These are phyloP conservation scores for Boletus speciosus DNA, from an alignment of 768 basidiomycete genomes.

Conservation along the genomic window DNA sequence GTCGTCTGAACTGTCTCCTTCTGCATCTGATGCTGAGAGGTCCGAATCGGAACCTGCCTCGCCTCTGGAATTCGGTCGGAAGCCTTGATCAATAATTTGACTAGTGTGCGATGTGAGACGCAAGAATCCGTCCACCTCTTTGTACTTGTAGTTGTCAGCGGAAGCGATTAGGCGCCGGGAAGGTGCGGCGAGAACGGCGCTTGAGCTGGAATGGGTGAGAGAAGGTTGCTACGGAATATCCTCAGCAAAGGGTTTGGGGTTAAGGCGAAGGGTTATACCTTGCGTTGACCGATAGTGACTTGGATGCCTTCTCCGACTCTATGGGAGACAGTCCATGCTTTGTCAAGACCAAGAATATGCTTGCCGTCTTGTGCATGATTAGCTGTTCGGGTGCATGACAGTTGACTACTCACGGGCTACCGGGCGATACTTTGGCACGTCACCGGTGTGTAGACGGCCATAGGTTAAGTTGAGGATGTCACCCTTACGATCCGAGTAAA, in stretches of 20 bases:
- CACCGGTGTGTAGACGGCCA: conserved; percentile 58
- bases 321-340: conserved; percentile 44
- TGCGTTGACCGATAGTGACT: conserved; percentile 43
- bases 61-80: conserved; percentile 47
- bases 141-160: conserved; percentile 42
- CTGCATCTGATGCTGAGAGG: conserved; percentile 30
- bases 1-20: conserved; percentile 36
- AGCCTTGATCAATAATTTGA: conserved; percentile 37
- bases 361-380: conserved; percentile 47
- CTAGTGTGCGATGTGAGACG: conserved; percentile 46
- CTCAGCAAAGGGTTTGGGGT: conserved; percentile 4
- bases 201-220: conserved; percentile 56
- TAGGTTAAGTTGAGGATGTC: conserved; percentile 65
- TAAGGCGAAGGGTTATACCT: conserved; percentile 31
- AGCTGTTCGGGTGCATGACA: conserved; percentile 35
- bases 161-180: conserved; percentile 45
- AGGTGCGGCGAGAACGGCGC: conserved; percentile 49
- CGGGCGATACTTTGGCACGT: conserved; percentile 63
- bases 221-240: conserved; percentile 38
- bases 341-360: conserved; percentile 60
- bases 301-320: conserved; percentile 64
- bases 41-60: conserved; percentile 34
- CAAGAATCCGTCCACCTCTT: conserved; percentile 67
- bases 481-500: conserved; percentile 65
- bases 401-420: conserved; percentile 48